Conservation (phyloP, 805 yeast genomes). For the Starmerella apis region DNA sequence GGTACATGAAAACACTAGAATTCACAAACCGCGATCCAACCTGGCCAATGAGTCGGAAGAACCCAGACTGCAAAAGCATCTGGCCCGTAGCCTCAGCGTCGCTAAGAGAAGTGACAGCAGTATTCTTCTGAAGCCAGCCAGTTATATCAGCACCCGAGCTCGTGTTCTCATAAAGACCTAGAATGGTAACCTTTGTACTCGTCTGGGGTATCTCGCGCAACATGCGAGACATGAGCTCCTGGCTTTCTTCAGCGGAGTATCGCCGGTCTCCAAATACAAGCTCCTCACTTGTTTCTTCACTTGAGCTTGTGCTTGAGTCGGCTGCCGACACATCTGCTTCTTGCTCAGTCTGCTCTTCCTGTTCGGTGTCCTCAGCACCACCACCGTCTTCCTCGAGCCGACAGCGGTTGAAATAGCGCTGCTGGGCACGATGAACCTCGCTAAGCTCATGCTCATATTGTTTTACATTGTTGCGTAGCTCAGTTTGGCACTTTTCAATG, state of each 20-base stretch:
- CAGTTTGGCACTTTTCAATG: constrained; percentile 49
- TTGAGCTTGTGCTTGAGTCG: not conserved
- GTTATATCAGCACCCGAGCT: constrained; percentile 53
- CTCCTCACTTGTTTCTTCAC: constrained; percentile 23
- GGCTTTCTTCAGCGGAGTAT: constrained; percentile 35
- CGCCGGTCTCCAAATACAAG: constrained; percentile 28
- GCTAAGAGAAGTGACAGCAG: constrained; percentile 39
- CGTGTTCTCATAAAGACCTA: constrained; percentile 56
- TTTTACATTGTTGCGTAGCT: constrained; percentile 42
- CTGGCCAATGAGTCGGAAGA: constrained; percentile 52
- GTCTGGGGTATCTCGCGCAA: constrained; percentile 43
- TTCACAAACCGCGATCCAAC: constrained; percentile 55
- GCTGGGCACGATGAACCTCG: constrained; percentile 48
- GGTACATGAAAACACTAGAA: constrained; percentile 62
- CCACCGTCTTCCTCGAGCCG: constrained; percentile 51
- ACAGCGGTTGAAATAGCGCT: constrained; percentile 67
- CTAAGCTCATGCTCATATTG: constrained; percentile 41
- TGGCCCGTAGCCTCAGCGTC: constrained; percentile 68
- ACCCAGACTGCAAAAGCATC: constrained; percentile 51
- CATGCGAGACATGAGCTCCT: constrained; percentile 36
- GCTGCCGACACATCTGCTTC: constrained; percentile 2
- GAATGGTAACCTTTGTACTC: constrained; percentile 52
- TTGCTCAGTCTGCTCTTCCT: not conserved
- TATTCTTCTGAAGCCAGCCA: constrained; percentile 45
- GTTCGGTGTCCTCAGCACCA: not conserved